phyloP scores from a whole-genome alignment of 495 filamentous ascomycete species.

The Aspergillus asperescens region DNA sequence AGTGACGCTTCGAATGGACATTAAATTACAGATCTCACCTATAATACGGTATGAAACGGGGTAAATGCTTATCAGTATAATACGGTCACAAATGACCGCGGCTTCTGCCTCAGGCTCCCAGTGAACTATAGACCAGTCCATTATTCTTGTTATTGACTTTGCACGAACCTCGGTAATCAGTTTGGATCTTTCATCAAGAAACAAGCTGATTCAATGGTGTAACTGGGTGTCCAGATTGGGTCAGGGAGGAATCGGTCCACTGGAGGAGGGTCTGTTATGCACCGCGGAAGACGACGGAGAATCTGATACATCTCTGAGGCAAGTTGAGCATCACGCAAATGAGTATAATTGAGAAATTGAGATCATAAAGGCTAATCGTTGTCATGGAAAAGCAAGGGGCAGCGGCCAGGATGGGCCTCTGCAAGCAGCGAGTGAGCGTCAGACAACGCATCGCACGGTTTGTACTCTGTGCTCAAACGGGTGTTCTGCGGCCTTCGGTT shows the following conservation, averaged over 20 bases:
- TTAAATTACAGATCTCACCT: slow-evolving; percentile 1
- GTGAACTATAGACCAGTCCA: background rate
- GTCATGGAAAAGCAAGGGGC: background rate
- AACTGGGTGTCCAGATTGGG: background rate
- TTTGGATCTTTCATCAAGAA: background rate
- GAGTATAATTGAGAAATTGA: background rate
- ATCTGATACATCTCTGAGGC: slow-evolving; percentile 6
- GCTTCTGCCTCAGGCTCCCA: background rate
- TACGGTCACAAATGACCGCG: slow-evolving; percentile 7
- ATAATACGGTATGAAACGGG: background rate
- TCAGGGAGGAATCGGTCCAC: background rate
- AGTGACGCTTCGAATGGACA: background rate
- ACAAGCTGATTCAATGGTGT: background rate
- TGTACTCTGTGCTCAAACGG: background rate
- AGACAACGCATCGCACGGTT: slow-evolving; percentile 20
- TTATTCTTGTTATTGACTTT: background rate
- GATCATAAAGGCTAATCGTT: background rate
- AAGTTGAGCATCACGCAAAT: background rate
- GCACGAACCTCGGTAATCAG: background rate
- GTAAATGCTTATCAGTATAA: too few relatives aligned
- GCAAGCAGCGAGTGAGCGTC: slow-evolving; percentile 17
- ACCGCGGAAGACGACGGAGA: background rate
- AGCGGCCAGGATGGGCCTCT: background rate
- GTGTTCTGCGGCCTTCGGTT: slow-evolving; percentile 1
- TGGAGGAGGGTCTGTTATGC: background rate